Conservation (phyloP, 192 early-diverging fungal species). For the Backusella mclennaniae region DNA sequence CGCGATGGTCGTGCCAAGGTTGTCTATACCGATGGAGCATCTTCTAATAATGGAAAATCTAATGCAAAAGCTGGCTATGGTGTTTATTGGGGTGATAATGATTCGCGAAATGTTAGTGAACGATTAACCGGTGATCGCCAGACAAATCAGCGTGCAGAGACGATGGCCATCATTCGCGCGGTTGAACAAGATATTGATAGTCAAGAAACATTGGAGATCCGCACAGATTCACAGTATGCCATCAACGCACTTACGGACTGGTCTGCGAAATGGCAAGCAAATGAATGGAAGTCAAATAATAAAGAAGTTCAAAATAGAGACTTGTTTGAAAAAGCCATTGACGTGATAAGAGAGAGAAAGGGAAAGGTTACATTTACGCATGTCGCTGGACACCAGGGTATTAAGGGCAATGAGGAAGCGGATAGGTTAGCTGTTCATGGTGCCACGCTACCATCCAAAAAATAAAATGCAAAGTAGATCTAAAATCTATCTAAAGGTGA, state of each 20-base stretch:
- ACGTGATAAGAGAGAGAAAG: conserved; percentile 35
- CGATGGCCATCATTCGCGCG: conserved; percentile 59
- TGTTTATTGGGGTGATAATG: conserved; percentile 73
- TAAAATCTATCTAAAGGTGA: background rate
- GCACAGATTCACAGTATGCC: conserved; percentile 78
- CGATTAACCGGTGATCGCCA: conserved; percentile 48
- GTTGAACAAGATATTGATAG: conserved; percentile 42
- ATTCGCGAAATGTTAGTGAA: conserved; percentile 66
- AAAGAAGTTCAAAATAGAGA: conserved; percentile 74
- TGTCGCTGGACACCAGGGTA: conserved; percentile 72
- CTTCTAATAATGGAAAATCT: conserved; percentile 64
- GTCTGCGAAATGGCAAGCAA: conserved; percentile 70
- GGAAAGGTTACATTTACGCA: conserved; percentile 50
- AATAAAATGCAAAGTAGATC: conserved; percentile 5
- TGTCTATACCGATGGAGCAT: conserved; percentile 84
- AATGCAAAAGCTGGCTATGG: conserved; percentile 79
- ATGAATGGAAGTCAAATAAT: conserved; percentile 60
- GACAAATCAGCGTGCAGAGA: conserved; percentile 77
- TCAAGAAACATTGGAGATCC: conserved; percentile 50
- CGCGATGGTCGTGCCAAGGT: conserved; percentile 20
- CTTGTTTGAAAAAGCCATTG: conserved; percentile 61
- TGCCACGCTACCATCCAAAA: conserved; percentile 31
- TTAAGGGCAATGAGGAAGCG: conserved; percentile 77
- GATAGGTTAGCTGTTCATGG: conserved; percentile 76
- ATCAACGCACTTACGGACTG: conserved; percentile 67